Base-by-base conservation (phyloP, 2,329 filamentous ascomycete genomes). In the Fusarium begoniae region DNA sequence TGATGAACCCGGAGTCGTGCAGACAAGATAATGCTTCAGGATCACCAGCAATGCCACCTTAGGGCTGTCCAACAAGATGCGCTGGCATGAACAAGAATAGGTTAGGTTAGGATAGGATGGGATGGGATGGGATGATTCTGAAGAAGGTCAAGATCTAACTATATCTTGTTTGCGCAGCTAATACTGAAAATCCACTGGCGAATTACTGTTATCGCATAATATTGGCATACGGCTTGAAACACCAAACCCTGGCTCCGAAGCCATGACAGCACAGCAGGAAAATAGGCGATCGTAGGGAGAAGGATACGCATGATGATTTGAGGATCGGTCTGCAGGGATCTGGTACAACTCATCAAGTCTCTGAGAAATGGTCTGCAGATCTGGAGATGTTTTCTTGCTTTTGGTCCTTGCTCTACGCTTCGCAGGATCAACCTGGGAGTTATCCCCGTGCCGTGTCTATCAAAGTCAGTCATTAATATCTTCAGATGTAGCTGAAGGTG, bases 221-320 rank as follows among this genome's bases (percentile, higher is more conserved):
- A 69, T 72, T 66, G 68, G 26, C 45, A 58, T 63, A 47, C 41
- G 47, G 45, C 53, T 57, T 64, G 73, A 75, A 75, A 75, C 73
- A 59, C 47, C 54, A 68, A 41, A 73, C 65, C 72, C 72, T 41
- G 72, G 72, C 43, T 61, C 63, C 59, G 32, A 53, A 69, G 72
- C 67, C 68, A 59, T 66, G 73, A 74, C 70, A 72, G 57, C 73
- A 72, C 70, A 75, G 40, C 66, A 75, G 63, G 48, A 55, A 41
- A 72, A 69, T 61, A 65, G 45, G 58, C 58, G 47, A 61, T 41
- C 28, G 38, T 37, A 40, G 64, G 45, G 50, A 40, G 28, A 72
- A 24, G 30, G 60, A 57, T 41, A 53, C 54, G 70, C 70, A 73
- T 72, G 43, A 70, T 55, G 55, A 64, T 35, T 48, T 30, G 48